A percentile compares a stretch with the other conserved stretches of the same genome.
These are phyloP conservation scores for Periconia sp. DNA, from an alignment of 2,329 filamentous ascomycete species.

Conservation along the genomic window DNA sequence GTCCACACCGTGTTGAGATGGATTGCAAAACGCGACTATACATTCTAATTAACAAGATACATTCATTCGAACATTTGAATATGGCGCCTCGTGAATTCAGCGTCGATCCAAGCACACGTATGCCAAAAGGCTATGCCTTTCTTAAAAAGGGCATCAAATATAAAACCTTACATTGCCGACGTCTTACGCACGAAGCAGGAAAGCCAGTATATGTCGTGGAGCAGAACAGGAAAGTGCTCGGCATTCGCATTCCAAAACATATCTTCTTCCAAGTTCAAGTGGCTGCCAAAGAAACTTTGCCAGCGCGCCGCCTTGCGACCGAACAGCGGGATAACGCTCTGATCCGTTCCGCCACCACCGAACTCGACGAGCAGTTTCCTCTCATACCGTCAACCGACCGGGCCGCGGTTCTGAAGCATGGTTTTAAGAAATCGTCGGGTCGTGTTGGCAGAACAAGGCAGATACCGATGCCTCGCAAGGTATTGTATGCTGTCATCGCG, in stretches of 20 bases:
- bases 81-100: slow-evolving; percentile 26
- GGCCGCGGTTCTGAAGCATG: slow-evolving; percentile 46
- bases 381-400: slow-evolving; percentile 46
- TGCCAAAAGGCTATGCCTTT: slow-evolving; percentile 40
- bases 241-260: slow-evolving; percentile 51
- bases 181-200: slow-evolving; percentile 35
- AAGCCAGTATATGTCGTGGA: slow-evolving; percentile 36
- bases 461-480: slow-evolving; percentile 49
- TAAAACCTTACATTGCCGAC: slow-evolving; percentile 41
- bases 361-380: slow-evolving; percentile 50
- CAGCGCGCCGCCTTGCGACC: slow-evolving; percentile 48
- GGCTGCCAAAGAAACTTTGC: slow-evolving; percentile 48
- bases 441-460: slow-evolving; percentile 56
- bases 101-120: slow-evolving; percentile 22
- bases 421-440: slow-evolving; percentile 54
- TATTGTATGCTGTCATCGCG: slow-evolving; percentile 55
- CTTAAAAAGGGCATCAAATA: slow-evolving; percentile 42
- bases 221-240: slow-evolving; percentile 38
- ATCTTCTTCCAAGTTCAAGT: slow-evolving; percentile 48
- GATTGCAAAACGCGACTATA: too few relatives aligned
- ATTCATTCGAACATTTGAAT: too few relatives aligned
- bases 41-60: too few relatives aligned
- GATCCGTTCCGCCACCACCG: slow-evolving; percentile 28
- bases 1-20: too few relatives aligned
- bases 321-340: slow-evolving; percentile 33